A percentile compares a stretch with the other conserved stretches of the same genome.
These are phyloP conservation scores for Trichosporon ovoides DNA, from an alignment of 1,284 basidiomycete species.

Conservation along the genomic window DNA sequence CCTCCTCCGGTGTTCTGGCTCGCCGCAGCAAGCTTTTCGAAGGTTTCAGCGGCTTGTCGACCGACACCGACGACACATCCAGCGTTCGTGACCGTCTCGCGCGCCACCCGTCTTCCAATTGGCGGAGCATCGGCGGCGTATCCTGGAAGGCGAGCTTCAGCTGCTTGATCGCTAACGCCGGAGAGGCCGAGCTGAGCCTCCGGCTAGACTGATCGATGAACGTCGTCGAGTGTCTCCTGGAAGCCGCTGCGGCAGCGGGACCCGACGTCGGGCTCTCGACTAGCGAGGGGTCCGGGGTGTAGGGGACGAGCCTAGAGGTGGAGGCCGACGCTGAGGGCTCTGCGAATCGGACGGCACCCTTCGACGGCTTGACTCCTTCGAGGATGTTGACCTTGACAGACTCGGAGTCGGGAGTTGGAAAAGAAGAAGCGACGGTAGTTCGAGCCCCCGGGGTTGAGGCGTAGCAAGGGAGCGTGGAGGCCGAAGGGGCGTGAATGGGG, in stretches of 20 bases:
- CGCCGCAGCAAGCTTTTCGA: slow-evolving; percentile 3
- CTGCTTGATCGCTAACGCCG: slow-evolving; percentile 13
- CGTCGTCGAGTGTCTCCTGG: not conserved
- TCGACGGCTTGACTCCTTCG: not conserved
- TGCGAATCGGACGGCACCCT: not conserved
- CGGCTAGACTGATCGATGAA: slow-evolving; percentile 1
- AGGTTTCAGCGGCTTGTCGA: not conserved
- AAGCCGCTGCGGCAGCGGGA: not conserved
- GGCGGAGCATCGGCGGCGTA: slow-evolving; percentile 33
- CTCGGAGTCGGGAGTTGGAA: slow-evolving; percentile 1
- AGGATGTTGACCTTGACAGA: not conserved
- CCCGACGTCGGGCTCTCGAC: too few species aligned
- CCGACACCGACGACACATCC: not conserved
- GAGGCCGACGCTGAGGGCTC: not conserved
- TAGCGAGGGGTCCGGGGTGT: too few species aligned
- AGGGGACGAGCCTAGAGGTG: not conserved
- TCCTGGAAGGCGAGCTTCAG: slow-evolving; percentile 23
- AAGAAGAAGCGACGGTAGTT: not conserved
- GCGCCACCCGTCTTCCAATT: slow-evolving; percentile 37
- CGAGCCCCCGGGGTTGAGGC: not conserved
- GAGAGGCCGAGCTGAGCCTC: not conserved
- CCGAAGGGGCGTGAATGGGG: not conserved
- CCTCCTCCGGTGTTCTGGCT: not conserved
- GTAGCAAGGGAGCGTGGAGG: slow-evolving; percentile 1
- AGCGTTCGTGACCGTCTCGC: slow-evolving; percentile 7